phyloP scores from a whole-genome alignment of 345 rosid genomes.

The Melaleuca quinquenervia region DNA sequence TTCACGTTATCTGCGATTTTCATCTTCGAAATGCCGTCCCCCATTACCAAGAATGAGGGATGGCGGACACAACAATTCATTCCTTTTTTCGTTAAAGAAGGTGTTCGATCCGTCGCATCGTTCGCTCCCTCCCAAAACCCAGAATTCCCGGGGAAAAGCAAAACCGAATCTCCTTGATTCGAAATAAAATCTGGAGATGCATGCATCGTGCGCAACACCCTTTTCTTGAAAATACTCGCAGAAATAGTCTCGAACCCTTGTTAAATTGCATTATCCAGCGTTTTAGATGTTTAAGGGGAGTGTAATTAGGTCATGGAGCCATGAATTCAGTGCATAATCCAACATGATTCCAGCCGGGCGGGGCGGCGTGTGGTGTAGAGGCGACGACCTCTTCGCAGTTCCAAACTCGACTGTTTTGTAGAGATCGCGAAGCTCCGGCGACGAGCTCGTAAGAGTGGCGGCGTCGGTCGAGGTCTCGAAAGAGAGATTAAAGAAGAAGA shows the following conservation, averaged over 20 bases:
- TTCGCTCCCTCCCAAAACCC: background rate
- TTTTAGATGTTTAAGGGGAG: background rate
- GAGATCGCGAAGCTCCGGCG: background rate
- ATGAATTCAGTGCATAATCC: no score
- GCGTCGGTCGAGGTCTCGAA: background rate
- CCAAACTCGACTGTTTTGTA: background rate
- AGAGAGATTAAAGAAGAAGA: no score
- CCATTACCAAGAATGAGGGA: background rate
- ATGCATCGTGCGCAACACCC: background rate
- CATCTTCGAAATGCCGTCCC: background rate
- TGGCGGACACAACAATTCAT: background rate
- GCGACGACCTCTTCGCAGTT: background rate
- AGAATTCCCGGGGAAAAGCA: background rate
- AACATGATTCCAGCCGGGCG: background rate
- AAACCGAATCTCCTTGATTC: background rate
- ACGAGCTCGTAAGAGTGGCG: background rate
- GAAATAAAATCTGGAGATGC: background rate
- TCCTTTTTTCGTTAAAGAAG: background rate
- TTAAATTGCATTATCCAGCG: background rate
- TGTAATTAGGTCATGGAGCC: background rate
- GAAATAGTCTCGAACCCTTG: background rate
- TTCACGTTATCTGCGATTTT: background rate
- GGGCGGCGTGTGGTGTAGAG: background rate
- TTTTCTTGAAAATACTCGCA: background rate
- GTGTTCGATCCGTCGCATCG: background rate